phyloP scores from a whole-genome alignment of 2,329 filamentous ascomycete genomes.

The Niveomyces coronatus region DNA sequence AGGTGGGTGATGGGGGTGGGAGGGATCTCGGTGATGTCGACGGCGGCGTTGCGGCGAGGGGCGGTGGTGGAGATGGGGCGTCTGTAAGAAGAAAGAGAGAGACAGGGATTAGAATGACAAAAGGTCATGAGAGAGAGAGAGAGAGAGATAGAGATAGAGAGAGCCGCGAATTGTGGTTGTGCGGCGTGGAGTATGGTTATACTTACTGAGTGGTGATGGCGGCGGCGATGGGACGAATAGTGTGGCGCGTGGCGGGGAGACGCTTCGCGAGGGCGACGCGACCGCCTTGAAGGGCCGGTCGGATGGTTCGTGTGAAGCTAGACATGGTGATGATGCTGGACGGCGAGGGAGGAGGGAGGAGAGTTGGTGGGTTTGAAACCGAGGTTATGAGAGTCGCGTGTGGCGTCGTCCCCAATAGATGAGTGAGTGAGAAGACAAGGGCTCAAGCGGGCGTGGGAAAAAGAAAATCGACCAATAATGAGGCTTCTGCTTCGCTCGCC shows the following conservation, averaged over 20 bases:
- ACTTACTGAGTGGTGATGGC: conserved; percentile 19
- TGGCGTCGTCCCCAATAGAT: conserved; percentile 4
- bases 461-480: too few relatives aligned
- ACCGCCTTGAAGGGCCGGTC: conserved; percentile 40
- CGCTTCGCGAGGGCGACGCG: conserved; percentile 27
- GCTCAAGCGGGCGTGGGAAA: neutral
- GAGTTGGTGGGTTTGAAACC: neutral
- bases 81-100: conserved; percentile 14
- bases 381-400: neutral
- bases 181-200: neutral
- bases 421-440: neutral
- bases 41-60: conserved; percentile 42
- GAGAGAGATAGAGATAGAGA: too few relatives aligned
- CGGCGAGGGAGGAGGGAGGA: conserved; percentile 15
- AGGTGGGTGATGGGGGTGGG: conserved; percentile 91
- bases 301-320: conserved; percentile 39
- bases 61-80: conserved; percentile 53
- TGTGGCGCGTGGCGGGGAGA: conserved; percentile 15
- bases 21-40: conserved; percentile 64
- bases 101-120: too few relatives aligned
- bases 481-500: too few relatives aligned
- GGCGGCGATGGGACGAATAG: conserved; percentile 15
- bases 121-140: conserved; percentile 3
- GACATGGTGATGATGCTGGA: conserved; percentile 34
- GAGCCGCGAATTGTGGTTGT: neutral